Base-by-base conservation (phyloP, 2,329 filamentous ascomycete genomes). In the Ophiostoma ulmi region DNA sequence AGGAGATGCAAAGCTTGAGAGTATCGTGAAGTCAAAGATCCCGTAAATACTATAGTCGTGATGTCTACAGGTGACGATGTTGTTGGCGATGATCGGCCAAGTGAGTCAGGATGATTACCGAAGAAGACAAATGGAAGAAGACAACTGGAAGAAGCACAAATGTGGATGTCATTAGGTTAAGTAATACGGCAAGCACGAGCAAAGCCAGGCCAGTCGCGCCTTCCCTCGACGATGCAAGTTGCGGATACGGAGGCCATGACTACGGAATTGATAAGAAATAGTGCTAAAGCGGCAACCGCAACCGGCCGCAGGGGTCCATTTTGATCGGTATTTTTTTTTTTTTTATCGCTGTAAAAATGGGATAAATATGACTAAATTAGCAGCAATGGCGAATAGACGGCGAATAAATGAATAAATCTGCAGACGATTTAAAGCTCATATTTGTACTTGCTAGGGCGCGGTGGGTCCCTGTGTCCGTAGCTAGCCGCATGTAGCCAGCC, bases 401-500 rank as follows among this genome's bases (percentile, higher is more conserved):
- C 22, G n/a, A 58, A 64, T 38, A 64, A 38, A 11, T 48, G 61
- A 64, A n/a, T 36, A 38, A 39, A 64, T 17, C 14, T 20, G 61
- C 10, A 64, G 52, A 6, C 52, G 52, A 58, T 58, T 58, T 58
- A 58, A 58, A 58, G 52, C 52, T 8, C 14, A 39, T 36, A 39
- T 13, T 38, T 67, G 39, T 38, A 41, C 41, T 67, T 44, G 35
- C 22, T 26, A 67, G 52, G 36, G 66, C 41, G 66, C 8, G 17
- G 39, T 38, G 68, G 39, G 22, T n/a, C 61, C 38, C 3, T 4
- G 22, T 44, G 36, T 5, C 71, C 71, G 71, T 61, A 39, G 14
- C 48, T 71, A 72, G 64, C 71, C 71, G 70, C 36, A 31, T 55
- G 26, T 72, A 72, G 39, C 70, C 70, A 72, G 39, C 70, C 70